Conservation (phyloP, 805 yeast species). For the Yamadazyma akitaensis region DNA sequence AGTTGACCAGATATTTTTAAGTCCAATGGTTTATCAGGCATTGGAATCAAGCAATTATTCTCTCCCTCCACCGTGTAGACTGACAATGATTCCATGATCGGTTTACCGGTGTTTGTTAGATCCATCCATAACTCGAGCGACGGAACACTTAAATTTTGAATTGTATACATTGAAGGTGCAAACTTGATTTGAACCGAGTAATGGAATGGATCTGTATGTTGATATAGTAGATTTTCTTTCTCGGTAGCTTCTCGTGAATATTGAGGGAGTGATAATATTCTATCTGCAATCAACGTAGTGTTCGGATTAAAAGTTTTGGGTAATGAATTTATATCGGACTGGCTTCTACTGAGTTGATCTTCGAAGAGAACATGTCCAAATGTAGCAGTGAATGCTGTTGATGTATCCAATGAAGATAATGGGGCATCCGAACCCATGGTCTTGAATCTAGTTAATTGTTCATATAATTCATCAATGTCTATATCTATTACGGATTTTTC, state of each 20-base stretch:
- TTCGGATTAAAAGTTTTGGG: constrained; percentile 31
- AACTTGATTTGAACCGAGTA: constrained; percentile 45
- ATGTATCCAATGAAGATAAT: constrained; percentile 10
- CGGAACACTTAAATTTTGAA: constrained; percentile 31
- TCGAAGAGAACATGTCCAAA: constrained; percentile 40
- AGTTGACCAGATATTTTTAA: constrained; percentile 41
- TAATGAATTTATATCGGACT: neutral
- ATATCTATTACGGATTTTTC: neutral
- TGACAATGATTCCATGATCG: constrained; percentile 38
- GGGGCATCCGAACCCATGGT: neutral
- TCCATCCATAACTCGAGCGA: constrained; percentile 58
- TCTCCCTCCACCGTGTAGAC: constrained; percentile 47
- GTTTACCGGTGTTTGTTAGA: constrained; percentile 31
- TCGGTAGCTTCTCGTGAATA: constrained; percentile 13
- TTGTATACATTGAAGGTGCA: constrained; percentile 29
- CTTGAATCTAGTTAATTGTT: constrained; percentile 22
- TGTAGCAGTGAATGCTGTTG: constrained; percentile 33
- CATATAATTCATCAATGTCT: constrained; percentile 20
- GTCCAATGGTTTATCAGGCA: constrained; percentile 43
- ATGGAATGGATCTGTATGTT: constrained; percentile 27
- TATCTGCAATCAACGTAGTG: constrained; percentile 30
- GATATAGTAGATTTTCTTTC: constrained; percentile 20
- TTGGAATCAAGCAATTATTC: constrained; percentile 36
- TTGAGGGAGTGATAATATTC: constrained; percentile 28
- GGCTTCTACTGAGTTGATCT: constrained; percentile 11